phyloP scores from a whole-genome alignment of 2,329 filamentous ascomycete genomes.

The Cercospora sp. region DNA sequence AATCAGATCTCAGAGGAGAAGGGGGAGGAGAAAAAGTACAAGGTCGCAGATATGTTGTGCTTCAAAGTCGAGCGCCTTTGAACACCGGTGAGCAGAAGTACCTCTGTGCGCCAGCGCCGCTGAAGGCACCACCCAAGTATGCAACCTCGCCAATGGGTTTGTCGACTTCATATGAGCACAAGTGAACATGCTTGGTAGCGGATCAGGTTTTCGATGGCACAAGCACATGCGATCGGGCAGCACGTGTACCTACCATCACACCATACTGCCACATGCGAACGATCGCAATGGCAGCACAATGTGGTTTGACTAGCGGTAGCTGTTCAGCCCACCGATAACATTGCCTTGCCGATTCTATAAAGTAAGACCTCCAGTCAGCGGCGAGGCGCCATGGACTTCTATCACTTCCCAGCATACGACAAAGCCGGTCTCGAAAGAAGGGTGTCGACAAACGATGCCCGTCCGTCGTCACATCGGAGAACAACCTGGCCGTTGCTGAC shows the following conservation, averaged over 20 bases:
- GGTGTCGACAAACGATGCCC: background rate
- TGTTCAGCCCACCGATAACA: background rate
- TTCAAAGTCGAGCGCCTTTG: background rate
- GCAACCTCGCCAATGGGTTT: background rate
- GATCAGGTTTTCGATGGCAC: background rate
- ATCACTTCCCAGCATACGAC: background rate
- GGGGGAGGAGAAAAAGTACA: background rate
- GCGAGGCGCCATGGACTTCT: background rate
- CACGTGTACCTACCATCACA: background rate
- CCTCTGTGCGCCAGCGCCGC: background rate
- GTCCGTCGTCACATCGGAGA: background rate
- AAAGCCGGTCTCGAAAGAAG: background rate
- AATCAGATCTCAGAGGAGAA: background rate
- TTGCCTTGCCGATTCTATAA: background rate
- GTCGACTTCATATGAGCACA: background rate
- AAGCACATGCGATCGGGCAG: background rate
- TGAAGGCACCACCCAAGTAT: background rate
- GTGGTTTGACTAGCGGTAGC: background rate
- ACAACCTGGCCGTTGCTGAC: background rate
- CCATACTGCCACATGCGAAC: background rate
- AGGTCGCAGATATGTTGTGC: background rate
- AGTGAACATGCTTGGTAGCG: background rate
- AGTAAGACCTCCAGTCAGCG: background rate
- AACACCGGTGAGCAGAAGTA: background rate
- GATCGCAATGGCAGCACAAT: background rate